These are phyloP conservation scores for Petrea volubilis DNA, from an alignment of 257 asterid species.

Conservation along the genomic window DNA sequence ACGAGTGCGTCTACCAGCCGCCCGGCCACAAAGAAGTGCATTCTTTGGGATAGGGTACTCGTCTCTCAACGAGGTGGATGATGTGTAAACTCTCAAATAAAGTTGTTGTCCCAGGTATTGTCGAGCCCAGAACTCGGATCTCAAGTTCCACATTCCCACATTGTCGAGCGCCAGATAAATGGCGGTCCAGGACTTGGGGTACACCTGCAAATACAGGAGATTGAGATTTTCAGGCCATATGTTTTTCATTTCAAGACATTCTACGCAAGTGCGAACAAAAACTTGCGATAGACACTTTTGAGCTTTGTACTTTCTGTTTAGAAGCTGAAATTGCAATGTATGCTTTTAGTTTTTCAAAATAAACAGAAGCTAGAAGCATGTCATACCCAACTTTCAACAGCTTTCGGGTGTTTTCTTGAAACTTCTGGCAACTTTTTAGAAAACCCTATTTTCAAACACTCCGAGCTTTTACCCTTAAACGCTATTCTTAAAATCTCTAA, in stretches of 20 bases:
- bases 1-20: conserved; percentile 72
- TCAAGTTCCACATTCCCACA: conserved; percentile 91
- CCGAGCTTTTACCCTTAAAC: too few relatives aligned
- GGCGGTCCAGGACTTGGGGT: conserved; percentile 84
- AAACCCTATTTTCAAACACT: too few relatives aligned
- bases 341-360: too few relatives aligned
- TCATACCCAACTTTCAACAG: too few relatives aligned
- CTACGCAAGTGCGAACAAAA: too few relatives aligned
- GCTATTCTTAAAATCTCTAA: too few relatives aligned
- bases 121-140: conserved; percentile 82
- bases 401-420: too few relatives aligned
- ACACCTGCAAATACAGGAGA: conserved; percentile 51
- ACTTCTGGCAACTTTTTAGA: too few relatives aligned
- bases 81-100: conserved; percentile 67
- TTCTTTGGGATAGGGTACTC: conserved; percentile 89
- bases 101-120: conserved; percentile 87
- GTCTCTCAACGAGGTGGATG: conserved; percentile 74
- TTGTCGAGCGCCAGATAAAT: conserved; percentile 72
- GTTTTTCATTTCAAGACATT: background rate
- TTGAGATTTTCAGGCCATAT: background rate
- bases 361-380: too few relatives aligned
- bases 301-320: too few relatives aligned
- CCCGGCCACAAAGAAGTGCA: conserved; percentile 80
- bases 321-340: too few relatives aligned
- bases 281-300: too few relatives aligned